These are phyloP conservation scores for Apiospora aurea DNA, from an alignment of 2,329 filamentous ascomycete genomes.

Conservation along the genomic window DNA sequence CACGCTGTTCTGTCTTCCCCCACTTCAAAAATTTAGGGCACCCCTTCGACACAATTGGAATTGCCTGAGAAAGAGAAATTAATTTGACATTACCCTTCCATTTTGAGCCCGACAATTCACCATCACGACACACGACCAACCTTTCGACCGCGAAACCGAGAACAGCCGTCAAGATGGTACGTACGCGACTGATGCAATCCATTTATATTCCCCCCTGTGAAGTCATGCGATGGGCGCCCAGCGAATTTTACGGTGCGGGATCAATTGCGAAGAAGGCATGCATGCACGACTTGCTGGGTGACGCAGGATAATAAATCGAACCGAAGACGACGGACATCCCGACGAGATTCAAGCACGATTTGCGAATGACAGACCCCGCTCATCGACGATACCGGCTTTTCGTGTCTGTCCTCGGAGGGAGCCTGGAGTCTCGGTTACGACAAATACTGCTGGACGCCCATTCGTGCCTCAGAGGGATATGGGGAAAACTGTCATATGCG, in stretches of 20 bases:
- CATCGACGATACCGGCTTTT: background rate
- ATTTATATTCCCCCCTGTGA: background rate
- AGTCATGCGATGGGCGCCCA: constrained; percentile 23
- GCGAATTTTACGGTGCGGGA: constrained; percentile 6
- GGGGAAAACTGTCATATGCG: background rate
- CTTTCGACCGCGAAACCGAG: constrained; percentile 48
- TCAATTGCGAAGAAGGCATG: constrained; percentile 4
- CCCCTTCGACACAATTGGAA: constrained; percentile 18
- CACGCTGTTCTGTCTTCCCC: constrained; percentile 10
- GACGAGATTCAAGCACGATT: constrained; percentile 20
- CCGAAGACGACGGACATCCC: constrained; percentile 13
- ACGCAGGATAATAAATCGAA: background rate
- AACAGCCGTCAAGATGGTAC: constrained; percentile 57
- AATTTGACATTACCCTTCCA: constrained; percentile 22
- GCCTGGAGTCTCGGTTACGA: background rate
- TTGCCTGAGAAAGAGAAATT: constrained; percentile 23
- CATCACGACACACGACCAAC: constrained; percentile 33
- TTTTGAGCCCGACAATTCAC: constrained; percentile 26
- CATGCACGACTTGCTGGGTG: constrained; percentile 3
- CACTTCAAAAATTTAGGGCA: constrained; percentile 23
- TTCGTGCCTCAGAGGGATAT: background rate
- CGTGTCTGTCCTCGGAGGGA: constrained; percentile 6
- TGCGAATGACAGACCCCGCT: constrained; percentile 2
- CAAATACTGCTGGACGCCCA: background rate
- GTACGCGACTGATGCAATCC: constrained; percentile 32